Base-by-base conservation (phyloP, 2,329 filamentous ascomycete genomes). In the Colletotrichum orchidophilum region DNA sequence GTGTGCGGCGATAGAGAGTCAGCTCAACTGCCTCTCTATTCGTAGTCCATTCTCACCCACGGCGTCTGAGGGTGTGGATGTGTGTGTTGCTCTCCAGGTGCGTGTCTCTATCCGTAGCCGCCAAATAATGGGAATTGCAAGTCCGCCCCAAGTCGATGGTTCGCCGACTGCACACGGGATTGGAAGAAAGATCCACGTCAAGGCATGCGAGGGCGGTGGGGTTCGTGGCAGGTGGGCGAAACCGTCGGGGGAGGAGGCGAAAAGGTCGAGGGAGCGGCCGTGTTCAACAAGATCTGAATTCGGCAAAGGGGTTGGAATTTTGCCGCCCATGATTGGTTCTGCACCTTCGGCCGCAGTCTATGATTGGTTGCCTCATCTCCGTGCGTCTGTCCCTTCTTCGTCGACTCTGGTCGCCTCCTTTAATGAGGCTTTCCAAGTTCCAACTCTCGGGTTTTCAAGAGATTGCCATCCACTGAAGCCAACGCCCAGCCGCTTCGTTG, bases 341-440 rank as follows among this genome's bases (percentile, higher is more conserved):
- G 61, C 54, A 15, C 26, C 33, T 31, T n/a, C 35, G 11, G 24
- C 2, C 21, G 26, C 54, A 18, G 35, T 11, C 3, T 39, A 9
- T 35, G 24, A 72, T 72, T 72, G 66, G 70, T 71, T 71, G 70
- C 70, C 70, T 71, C 66, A 72, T 67, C 66, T 61, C 42, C 54
- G 55, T 55, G 58, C 66, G 61, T 70, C 63, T 42, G 42, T 46
- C 29, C n/a, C 29, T 61, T 39, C 60, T 33, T 42, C 52, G 57
- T 63, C 64, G 52, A 26, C 64, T 71, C 58, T 71, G 39, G 69
- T 71, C 69, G 69, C 69, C 65, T 71, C 69, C 69, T 71, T 71
- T 59, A 35, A 63, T 42, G 55, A 72, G 70, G 66, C 70, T 70
- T 68, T 70, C 66, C 57, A 65, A 60, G 64, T 68, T 70, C 66